phyloP scores from a whole-genome alignment of 1,284 basidiomycete genomes.

The Ganoderma sp. region DNA sequence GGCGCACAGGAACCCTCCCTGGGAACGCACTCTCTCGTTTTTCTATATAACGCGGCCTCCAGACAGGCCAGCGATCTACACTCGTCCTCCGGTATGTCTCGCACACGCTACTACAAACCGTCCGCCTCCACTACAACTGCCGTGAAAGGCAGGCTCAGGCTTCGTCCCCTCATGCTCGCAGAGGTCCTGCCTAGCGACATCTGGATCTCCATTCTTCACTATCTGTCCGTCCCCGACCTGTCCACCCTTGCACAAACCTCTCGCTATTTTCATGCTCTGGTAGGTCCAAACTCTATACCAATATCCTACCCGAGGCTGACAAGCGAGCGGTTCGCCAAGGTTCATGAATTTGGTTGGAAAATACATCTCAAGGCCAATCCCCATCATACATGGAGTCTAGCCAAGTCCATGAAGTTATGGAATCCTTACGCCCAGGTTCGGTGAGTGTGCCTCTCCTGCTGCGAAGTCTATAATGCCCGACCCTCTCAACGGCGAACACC shows the following conservation, averaged over 20 bases:
- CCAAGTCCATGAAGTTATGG: constrained; percentile 54
- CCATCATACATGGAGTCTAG: constrained; percentile 60
- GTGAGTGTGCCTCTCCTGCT: constrained; percentile 29
- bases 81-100: constrained; percentile 6
- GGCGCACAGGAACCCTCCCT: constrained; percentile 6
- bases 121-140: constrained; percentile 1
- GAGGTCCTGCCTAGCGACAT: constrained; percentile 60
- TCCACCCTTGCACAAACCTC: constrained; percentile 54
- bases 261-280: constrained; percentile 51
- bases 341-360: constrained; percentile 66
- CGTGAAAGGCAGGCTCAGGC: constrained; percentile 10
- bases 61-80: background rate
- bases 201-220: constrained; percentile 57
- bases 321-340: constrained; percentile 45
- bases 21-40: background rate
- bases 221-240: constrained; percentile 54
- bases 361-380: constrained; percentile 54
- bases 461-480: background rate
- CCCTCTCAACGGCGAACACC: background rate
- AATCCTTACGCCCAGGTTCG: constrained; percentile 48
- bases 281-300: constrained; percentile 41
- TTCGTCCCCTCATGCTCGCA: constrained; percentile 32
- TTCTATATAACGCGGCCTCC: background rate
- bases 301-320: background rate
- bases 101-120: constrained; percentile 9